Evolutionary conservation across 2,329 filamentous ascomycete genomes (phyloP).

Genomic region (Pyrenophora teres): DNA sequence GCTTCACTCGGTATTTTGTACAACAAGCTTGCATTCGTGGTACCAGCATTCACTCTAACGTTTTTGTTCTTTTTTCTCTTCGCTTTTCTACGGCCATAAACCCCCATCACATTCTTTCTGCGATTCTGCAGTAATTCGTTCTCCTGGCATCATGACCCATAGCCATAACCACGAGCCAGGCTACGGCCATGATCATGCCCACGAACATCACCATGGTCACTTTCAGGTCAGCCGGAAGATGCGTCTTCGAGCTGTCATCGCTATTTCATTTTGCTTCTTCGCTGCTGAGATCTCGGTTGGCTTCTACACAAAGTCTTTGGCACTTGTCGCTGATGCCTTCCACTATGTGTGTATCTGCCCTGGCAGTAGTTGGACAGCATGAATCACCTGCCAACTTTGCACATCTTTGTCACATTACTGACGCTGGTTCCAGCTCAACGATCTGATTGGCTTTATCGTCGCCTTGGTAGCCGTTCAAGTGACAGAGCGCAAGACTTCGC

Average conservation of each 20-base stretch:
- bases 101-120: neutral
- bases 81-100: neutral
- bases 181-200: conserved; percentile 9
- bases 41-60: neutral
- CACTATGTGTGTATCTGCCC: conserved; percentile 65
- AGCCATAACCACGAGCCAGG: conserved; percentile 11
- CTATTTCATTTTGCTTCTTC: conserved; percentile 55
- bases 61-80: neutral
- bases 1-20: neutral
- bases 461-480: conserved; percentile 67
- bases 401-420: neutral
- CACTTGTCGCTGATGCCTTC: conserved; percentile 76
- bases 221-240: conserved; percentile 40
- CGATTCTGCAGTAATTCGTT: neutral
- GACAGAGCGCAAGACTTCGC: conserved; percentile 60
- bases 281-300: conserved; percentile 62
- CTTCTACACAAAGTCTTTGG: conserved; percentile 72
- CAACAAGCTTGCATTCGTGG: neutral
- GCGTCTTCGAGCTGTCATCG: conserved; percentile 49
- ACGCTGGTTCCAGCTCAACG: conserved; percentile 62
- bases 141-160: conserved; percentile 18
- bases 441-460: conserved; percentile 70
- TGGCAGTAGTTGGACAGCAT: neutral
- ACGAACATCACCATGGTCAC: conserved; percentile 13
- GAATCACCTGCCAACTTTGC: too few relatives aligned